Conservation (phyloP, 352 stramenopile species). For the Phytophthora fragariae region DNA sequence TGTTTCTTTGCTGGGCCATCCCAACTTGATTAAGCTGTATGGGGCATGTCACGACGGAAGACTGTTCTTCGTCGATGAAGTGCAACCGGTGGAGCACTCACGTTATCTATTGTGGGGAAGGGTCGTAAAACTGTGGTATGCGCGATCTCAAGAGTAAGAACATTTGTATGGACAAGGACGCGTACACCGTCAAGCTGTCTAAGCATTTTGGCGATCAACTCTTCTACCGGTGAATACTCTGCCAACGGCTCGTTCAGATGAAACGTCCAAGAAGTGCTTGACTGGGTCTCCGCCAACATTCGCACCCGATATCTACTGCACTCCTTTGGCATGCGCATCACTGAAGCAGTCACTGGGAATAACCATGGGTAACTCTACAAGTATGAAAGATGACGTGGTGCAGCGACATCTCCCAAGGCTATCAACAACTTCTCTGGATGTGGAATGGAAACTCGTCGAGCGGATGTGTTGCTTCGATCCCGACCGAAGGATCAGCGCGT, state of each 20-base stretch:
- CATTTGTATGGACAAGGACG: neutral
- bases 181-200: neutral
- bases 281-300: slow-evolving; percentile 9
- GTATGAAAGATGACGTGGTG: slow-evolving; percentile 7
- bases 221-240: neutral
- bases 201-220: neutral
- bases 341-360: slow-evolving; percentile 20
- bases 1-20: neutral
- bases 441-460: slow-evolving; percentile 22
- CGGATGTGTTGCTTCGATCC: slow-evolving; percentile 24
- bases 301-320: slow-evolving; percentile 24
- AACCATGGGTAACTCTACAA: slow-evolving; percentile 16
- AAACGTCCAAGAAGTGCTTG: slow-evolving; percentile 33
- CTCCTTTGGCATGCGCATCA: slow-evolving; percentile 30
- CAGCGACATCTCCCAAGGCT: neutral
- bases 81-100: neutral
- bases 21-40: slow-evolving; percentile 10
- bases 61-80: neutral
- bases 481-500: slow-evolving; percentile 1
- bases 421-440: slow-evolving; percentile 9
- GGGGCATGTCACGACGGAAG: slow-evolving; percentile 2
- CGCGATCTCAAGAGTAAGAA: neutral
- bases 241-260: slow-evolving; percentile 23
- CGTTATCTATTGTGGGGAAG: neutral
- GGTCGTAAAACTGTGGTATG: neutral